phyloP scores from a whole-genome alignment of 2,329 filamentous ascomycete species.

The Clarireedia homoeocarpa region DNA sequence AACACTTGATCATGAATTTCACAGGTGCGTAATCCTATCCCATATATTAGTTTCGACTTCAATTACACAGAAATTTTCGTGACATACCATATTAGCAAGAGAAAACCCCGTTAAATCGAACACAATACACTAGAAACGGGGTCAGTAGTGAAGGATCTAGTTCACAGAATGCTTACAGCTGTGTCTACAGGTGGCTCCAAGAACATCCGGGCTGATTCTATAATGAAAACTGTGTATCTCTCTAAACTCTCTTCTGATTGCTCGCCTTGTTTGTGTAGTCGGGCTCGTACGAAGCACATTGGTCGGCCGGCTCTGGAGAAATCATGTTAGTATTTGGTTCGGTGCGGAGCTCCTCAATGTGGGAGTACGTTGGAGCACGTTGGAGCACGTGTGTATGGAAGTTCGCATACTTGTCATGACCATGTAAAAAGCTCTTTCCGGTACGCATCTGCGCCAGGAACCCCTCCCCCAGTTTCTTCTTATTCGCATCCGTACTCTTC shows the following conservation, averaged over 20 bases:
- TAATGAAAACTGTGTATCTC: constrained; percentile 84
- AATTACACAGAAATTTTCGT: neutral
- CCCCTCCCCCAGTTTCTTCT: constrained; percentile 61
- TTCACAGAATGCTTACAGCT: constrained; percentile 54
- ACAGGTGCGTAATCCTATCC: constrained; percentile 80
- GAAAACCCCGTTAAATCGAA: constrained; percentile 96
- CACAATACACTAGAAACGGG: constrained; percentile 60
- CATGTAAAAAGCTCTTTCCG: constrained; percentile 91
- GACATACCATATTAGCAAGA: constrained; percentile 79
- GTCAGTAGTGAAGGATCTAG: neutral
- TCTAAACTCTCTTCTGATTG: constrained; percentile 78
- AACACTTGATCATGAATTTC: constrained; percentile 99
- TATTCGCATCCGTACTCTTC: constrained; percentile 45
- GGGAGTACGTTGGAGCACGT: too few relatives aligned
- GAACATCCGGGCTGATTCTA: constrained; percentile 86
- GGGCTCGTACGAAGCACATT: constrained; percentile 76
- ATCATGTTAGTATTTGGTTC: neutral
- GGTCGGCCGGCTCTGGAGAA: constrained; percentile 55
- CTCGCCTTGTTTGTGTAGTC: constrained; percentile 73
- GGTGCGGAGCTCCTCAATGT: too few relatives aligned
- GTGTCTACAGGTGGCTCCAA: constrained; percentile 78
- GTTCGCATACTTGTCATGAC: constrained; percentile 55
- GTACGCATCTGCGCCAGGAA: constrained; percentile 78
- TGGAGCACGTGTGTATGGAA: neutral
- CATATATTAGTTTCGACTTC: constrained; percentile 14